These are phyloP conservation scores for Plantago ovata DNA, from an alignment of 257 asterid genomes.

Conservation along the genomic window DNA sequence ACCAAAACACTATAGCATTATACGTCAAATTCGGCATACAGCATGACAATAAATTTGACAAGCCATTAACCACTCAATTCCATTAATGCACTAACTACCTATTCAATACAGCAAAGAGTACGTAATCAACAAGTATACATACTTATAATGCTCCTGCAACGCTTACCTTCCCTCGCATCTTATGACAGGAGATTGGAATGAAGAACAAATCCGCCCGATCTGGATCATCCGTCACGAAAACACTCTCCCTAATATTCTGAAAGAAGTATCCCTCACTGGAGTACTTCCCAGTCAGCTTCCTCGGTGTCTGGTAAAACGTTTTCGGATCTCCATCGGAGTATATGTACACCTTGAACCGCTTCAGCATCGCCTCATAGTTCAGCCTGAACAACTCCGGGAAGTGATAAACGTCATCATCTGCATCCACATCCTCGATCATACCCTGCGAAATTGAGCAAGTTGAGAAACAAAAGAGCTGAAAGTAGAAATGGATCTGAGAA, in stretches of 20 bases:
- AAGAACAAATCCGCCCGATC: slow-evolving; percentile 86
- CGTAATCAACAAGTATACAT: too few species aligned
- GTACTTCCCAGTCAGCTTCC: slow-evolving; percentile 95
- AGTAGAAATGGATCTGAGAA: too few species aligned
- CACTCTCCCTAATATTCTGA: slow-evolving; percentile 88
- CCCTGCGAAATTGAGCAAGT: too few species aligned
- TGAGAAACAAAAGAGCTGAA: too few species aligned
- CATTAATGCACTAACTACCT: too few species aligned
- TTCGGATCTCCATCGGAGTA: slow-evolving; percentile 94
- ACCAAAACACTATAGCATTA: too few species aligned
- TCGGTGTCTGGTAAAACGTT: slow-evolving; percentile 89
- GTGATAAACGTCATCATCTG: slow-evolving; percentile 64
- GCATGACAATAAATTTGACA: too few species aligned
- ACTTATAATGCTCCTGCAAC: neutral
- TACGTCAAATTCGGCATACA: too few species aligned
- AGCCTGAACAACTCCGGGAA: slow-evolving; percentile 60
- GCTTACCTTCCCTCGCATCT: slow-evolving; percentile 97
- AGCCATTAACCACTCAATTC: too few species aligned
- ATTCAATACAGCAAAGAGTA: too few species aligned
- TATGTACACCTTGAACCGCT: slow-evolving; percentile 80
- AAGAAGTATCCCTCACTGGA: slow-evolving; percentile 94
- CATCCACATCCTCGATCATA: slow-evolving; percentile 17
- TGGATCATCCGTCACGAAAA: slow-evolving; percentile 72
- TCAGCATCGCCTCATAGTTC: slow-evolving; percentile 72
- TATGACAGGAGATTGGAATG: slow-evolving; percentile 96